Percentiles rank a stretch among this genome's conserved stretches.
Evolutionary conservation across 805 yeast species (phyloP).

Genomic region (Grigorovia jiainica): DNA sequence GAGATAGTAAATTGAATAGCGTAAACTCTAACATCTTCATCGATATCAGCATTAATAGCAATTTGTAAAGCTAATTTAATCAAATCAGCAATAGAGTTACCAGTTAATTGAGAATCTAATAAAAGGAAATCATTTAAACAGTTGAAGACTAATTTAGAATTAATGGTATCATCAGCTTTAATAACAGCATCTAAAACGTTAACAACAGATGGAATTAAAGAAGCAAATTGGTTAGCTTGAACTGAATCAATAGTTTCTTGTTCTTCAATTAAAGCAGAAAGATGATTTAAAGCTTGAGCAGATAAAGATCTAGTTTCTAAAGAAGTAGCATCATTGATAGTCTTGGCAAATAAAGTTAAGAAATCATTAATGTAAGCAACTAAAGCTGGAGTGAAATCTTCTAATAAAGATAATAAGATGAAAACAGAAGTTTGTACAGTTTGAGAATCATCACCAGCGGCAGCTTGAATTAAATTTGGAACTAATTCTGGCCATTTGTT

Average conservation of each 20-base stretch:
- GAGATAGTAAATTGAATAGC: constrained; percentile 79
- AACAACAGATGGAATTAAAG: constrained; percentile 70
- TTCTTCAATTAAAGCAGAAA: constrained; percentile 60
- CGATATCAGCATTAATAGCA: constrained; percentile 53
- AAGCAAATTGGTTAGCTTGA: constrained; percentile 45
- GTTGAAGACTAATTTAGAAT: constrained; percentile 69
- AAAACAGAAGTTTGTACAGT: constrained; percentile 77
- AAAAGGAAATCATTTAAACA: constrained; percentile 72
- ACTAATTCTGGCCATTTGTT: constrained; percentile 70
- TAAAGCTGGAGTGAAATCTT: constrained; percentile 53
- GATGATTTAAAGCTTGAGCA: constrained; percentile 62
- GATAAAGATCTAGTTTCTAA: constrained; percentile 74
- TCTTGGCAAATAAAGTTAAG: constrained; percentile 57
- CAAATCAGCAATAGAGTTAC: constrained; percentile 61
- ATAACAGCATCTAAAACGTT: constrained; percentile 70
- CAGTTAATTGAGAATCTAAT: constrained; percentile 68
- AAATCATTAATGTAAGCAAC: constrained; percentile 53
- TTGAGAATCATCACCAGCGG: constrained; percentile 44
- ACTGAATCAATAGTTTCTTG: constrained; percentile 39
- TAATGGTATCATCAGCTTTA: constrained; percentile 57
- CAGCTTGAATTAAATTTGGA: constrained; percentile 59
- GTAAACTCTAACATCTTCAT: constrained; percentile 73
- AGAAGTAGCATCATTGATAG: constrained; percentile 56
- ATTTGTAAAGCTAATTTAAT: constrained; percentile 69
- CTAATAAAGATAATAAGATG: constrained; percentile 68